Percentiles rank a stretch among this genome's conserved stretches.
Conservation (phyloP, 805 yeast species). For the Pichia sporocuriosa region DNA sequence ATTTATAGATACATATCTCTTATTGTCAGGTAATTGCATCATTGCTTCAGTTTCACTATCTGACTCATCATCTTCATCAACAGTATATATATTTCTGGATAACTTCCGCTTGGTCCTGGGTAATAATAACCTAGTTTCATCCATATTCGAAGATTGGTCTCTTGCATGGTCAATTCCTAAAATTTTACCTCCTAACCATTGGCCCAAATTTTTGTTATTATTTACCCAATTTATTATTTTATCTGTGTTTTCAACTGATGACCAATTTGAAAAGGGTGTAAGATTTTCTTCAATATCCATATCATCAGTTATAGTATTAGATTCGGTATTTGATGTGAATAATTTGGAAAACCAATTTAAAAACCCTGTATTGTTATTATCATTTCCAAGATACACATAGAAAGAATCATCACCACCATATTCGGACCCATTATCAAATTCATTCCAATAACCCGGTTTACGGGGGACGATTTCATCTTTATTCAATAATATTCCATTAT, state of each 20-base stretch:
- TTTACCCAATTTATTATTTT: constrained; percentile 9
- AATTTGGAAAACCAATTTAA: constrained; percentile 7
- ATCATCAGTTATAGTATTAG: constrained; percentile 33
- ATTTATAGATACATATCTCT: background rate
- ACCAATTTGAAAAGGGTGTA: constrained; percentile 11
- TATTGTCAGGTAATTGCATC: background rate
- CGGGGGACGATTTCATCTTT: constrained; percentile 21
- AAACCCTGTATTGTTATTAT: constrained; percentile 9
- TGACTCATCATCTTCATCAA: constrained; percentile 7
- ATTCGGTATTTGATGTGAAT: constrained; percentile 29
- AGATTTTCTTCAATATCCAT: constrained; percentile 19
- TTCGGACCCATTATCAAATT: constrained; percentile 58
- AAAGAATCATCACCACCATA: constrained; percentile 33
- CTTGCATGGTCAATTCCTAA: background rate
- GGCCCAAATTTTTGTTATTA: constrained; percentile 1
- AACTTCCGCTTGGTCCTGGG: too few relatives aligned
- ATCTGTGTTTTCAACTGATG: constrained; percentile 7
- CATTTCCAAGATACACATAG: constrained; percentile 34
- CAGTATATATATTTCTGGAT: too few relatives aligned
- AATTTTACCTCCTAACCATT: constrained; percentile 2
- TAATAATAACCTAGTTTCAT: constrained; percentile 5
- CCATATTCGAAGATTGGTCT: background rate
- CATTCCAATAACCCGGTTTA: constrained; percentile 52
- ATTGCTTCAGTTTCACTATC: constrained; percentile 9
- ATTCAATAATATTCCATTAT: constrained; percentile 28